A percentile compares a stretch with the other conserved stretches of the same genome.
These are phyloP conservation scores for Oxytropis ochrocephala DNA, from an alignment of 306 rosid species.

Conservation along the genomic window DNA sequence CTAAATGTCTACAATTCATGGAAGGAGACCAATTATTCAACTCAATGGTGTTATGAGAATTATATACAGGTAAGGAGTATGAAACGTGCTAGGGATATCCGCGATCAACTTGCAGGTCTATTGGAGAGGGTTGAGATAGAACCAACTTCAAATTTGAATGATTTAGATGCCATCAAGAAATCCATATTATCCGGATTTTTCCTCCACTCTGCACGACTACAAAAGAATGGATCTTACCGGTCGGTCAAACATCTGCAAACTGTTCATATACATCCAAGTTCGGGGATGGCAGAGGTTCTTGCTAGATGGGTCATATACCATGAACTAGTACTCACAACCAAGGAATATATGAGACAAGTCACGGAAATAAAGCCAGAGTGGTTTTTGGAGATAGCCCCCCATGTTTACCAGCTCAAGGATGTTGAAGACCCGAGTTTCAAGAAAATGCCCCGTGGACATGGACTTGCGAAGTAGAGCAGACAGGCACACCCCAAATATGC, in stretches of 20 bases:
- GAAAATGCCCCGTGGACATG: constrained; percentile 62
- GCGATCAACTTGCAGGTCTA: constrained; percentile 92
- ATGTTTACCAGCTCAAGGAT: constrained; percentile 82
- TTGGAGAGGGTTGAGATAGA: constrained; percentile 87
- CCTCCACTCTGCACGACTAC: constrained; percentile 69
- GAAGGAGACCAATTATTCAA: constrained; percentile 89
- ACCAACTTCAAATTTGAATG: constrained; percentile 45
- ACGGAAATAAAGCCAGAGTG: constrained; percentile 83
- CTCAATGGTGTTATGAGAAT: constrained; percentile 92
- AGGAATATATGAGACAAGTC: constrained; percentile 95
- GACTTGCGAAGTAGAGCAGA: constrained; percentile 10
- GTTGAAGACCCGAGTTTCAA: constrained; percentile 63
- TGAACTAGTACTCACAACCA: constrained; percentile 83
- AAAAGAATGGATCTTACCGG: constrained; percentile 76
- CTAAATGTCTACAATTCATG: constrained; percentile 84
- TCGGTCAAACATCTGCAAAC: constrained; percentile 70
- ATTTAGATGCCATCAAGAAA: constrained; percentile 70
- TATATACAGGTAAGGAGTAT: constrained; percentile 93
- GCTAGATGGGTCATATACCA: constrained; percentile 86
- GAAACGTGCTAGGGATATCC: constrained; percentile 89
- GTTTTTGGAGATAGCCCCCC: constrained; percentile 93
- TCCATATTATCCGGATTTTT: constrained; percentile 86
- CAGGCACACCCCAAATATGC: too few relatives aligned
- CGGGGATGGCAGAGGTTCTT: constrained; percentile 75
- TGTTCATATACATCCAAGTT: constrained; percentile 89